phyloP scores from a whole-genome alignment of 2,329 filamentous ascomycete genomes.

The Didymellaceae sp. region DNA sequence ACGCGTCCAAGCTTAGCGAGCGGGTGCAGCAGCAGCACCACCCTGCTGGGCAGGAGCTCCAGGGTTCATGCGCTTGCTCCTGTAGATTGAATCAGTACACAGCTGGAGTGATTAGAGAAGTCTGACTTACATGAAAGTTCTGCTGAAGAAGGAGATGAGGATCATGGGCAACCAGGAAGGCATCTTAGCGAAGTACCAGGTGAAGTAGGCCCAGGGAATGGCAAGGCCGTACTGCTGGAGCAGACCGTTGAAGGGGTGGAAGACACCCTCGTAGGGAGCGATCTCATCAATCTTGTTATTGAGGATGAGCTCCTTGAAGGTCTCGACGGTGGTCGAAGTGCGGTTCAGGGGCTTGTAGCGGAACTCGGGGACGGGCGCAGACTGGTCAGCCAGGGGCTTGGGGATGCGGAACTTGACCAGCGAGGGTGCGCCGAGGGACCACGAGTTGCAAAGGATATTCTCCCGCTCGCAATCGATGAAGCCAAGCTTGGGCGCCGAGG shows the following conservation, averaged over 20 bases:
- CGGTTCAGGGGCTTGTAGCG: slow-evolving; percentile 72
- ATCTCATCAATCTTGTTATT: slow-evolving; percentile 64
- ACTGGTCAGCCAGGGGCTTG: slow-evolving; percentile 65
- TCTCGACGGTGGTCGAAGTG: slow-evolving; percentile 69
- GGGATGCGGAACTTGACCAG: slow-evolving; percentile 71
- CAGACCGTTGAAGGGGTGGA: slow-evolving; percentile 77
- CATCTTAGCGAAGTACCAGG: slow-evolving; percentile 67
- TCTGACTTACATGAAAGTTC: slow-evolving; percentile 73
- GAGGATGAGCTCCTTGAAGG: slow-evolving; percentile 66
- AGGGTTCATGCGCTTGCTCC: slow-evolving; percentile 36
- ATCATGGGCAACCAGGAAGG: slow-evolving; percentile 81
- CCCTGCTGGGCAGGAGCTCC: slow-evolving; percentile 15
- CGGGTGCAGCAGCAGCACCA: slow-evolving; percentile 16
- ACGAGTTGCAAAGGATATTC: slow-evolving; percentile 75
- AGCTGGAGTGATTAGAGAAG: too few species aligned
- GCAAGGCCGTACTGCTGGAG: slow-evolving; percentile 68
- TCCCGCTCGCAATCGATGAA: slow-evolving; percentile 77
- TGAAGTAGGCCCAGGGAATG: slow-evolving; percentile 69
- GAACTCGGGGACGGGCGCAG: slow-evolving; percentile 68
- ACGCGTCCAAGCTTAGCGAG: slow-evolving; percentile 12
- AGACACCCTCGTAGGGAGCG: slow-evolving; percentile 66
- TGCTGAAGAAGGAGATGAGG: slow-evolving; percentile 73
- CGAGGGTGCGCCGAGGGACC: slow-evolving; percentile 69
- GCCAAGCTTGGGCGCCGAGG: slow-evolving; percentile 70
- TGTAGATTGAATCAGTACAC: slow-evolving; percentile 23